Base-by-base conservation (phyloP, 2,329 filamentous ascomycete genomes). In the Cladosporium cucumerinum region DNA sequence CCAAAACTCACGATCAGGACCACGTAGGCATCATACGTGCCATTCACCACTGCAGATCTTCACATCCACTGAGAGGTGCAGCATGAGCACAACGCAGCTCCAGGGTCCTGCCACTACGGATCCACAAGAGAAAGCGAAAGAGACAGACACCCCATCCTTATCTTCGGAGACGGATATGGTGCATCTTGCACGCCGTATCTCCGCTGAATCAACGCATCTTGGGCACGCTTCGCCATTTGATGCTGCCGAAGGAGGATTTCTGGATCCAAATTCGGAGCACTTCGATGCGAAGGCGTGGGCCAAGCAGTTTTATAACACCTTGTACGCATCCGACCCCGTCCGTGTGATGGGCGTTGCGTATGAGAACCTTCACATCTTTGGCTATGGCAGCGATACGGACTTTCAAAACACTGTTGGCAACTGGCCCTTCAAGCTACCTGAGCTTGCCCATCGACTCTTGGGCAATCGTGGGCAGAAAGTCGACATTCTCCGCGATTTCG, bases 401-500 rank as follows among this genome's bases (percentile, higher is more conserved):
- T 82, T 81, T 70, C 81, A 83, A 68, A 82, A 82, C 69, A 81
- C 78, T 67, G 80, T 83, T 3, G 78, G 77, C 57, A 83, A 82
- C 64, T 55, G 48, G 60, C 30, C 32, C 6, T 62, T 55, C 49
- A 62, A 62, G 11, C 5, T 62, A 1, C 60, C 60, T 2, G 60
- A 62, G 25, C 49, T 62, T 12, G 60, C 25, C 16, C 60, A 28
- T 12, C 49, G 60, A 34, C 7, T 62, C 16, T 8, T 62, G 11
- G 60, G 60, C 18, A n/a, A 43, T 48, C 69, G 73, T 65, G 71
- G 72, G 2, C 69, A 71, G 7, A 70, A 72, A 43, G 77, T 78
- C 69, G 86, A 92, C 70, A 92, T 92, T 69, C 77, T 92, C 66
- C 85, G 83, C 67, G 79, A 86, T 70, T 87, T 90, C 64, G 88